Evolutionary conservation across 2,329 filamentous ascomycete genomes (phyloP), one percentile per base, ranked within the genome.

Genomic region (Cryphonectria radicalis): DNA sequence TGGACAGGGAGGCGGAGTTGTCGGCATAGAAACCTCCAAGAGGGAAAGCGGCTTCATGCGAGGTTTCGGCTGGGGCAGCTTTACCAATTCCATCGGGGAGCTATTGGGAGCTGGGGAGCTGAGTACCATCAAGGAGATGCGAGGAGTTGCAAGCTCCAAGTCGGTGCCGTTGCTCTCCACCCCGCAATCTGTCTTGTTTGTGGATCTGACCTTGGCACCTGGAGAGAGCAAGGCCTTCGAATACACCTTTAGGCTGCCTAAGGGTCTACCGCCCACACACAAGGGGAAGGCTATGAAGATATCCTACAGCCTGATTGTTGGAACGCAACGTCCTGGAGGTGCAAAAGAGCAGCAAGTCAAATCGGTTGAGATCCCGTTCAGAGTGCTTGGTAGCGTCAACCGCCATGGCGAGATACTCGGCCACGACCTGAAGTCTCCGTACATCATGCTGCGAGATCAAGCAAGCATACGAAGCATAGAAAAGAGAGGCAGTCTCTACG

Each of bases 111-210:
- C 91, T 63, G 91, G 91, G 68, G 95, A 98, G 77, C 89, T 97
- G 75, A 97, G 95, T 82, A 97, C 92, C 72, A 95, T 99, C 78
- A 94, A 95, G 77, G 95, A 98, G 79, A 98, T 98, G 93, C 92
- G 95, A 74, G 93, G 93, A 4, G 91, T 92, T 66, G 92, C 92
- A 37, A 96, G 92, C 79, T 92, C 94, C 43, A 95, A 94, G 78
- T 92, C 93, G 3, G 91, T 99, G 60, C 96, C 96, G 0, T 84
- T 99, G 63, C 86, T 99, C n/a, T 96, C 93, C 22, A 98, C 95
- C 6, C 95, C 95, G 1, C 96, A 98, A 81, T 97, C 94, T 1
- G 93, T 99, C 73, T 84, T 99, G 17, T 99, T 99, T 80, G 96
- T 99, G 68, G 95, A 99, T 80, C 84, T 99, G 70, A 90, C 92